phyloP scores from a whole-genome alignment of 2,329 filamentous ascomycete species.

The Fusarium tricinctum region DNA sequence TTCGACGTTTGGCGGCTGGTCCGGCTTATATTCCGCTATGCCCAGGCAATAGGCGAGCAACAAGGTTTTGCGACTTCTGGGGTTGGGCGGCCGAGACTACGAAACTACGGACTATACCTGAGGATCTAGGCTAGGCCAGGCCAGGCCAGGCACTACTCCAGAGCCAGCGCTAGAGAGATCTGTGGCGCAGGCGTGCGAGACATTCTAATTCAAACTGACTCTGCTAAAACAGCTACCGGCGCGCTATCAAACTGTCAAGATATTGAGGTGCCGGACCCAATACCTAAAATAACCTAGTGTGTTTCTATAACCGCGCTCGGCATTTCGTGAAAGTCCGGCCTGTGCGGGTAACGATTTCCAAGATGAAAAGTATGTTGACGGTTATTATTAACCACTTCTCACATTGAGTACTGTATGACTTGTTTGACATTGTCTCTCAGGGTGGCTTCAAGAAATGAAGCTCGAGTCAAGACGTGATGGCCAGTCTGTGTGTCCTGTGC shows the following conservation, averaged over 20 bases:
- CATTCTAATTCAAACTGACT: slow-evolving; percentile 19
- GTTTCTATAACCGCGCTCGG: slow-evolving; percentile 25
- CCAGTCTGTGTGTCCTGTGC: slow-evolving; percentile 17
- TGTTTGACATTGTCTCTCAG: neutral
- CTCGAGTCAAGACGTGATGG: slow-evolving; percentile 11
- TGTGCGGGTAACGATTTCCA: slow-evolving; percentile 34
- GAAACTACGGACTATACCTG: slow-evolving; percentile 3
- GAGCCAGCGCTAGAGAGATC: slow-evolving; percentile 18
- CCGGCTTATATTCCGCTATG: slow-evolving; percentile 37
- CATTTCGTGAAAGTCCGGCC: slow-evolving; percentile 30
- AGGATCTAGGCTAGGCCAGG: slow-evolving; percentile 1
- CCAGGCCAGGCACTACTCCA: slow-evolving; percentile 20
- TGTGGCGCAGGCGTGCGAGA: slow-evolving; percentile 35
- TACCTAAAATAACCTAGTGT: slow-evolving; percentile 24
- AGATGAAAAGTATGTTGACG: slow-evolving; percentile 9
- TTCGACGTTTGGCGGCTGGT: slow-evolving; percentile 22
- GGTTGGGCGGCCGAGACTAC: slow-evolving; percentile 29
- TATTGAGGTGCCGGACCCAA: slow-evolving; percentile 27
- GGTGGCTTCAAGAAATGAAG: neutral
- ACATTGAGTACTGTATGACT: neutral
- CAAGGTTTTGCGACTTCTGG: slow-evolving; percentile 20
- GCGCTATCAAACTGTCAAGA: slow-evolving; percentile 17
- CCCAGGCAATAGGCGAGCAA: slow-evolving; percentile 25
- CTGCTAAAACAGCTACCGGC: slow-evolving; percentile 22
- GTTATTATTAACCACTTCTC: neutral